phyloP scores from a whole-genome alignment of 495 filamentous ascomycete species.

The Schizothecium vesticola region DNA sequence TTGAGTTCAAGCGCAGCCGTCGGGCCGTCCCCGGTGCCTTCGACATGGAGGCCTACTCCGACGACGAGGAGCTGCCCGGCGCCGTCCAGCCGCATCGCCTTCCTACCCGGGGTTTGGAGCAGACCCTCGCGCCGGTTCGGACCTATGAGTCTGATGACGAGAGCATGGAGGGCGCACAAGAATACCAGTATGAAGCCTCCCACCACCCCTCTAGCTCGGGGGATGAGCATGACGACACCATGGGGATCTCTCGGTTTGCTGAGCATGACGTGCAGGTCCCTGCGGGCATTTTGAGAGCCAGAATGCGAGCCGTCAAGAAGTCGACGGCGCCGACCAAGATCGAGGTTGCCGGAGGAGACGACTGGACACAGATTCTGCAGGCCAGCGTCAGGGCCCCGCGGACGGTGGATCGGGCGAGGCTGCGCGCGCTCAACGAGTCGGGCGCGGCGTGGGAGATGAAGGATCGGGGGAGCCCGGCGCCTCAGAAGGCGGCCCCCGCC shows the following conservation, averaged over 20 bases:
- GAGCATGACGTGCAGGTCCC: slow-evolving; percentile 41
- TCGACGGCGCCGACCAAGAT: slow-evolving; percentile 56
- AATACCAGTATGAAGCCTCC: slow-evolving; percentile 33
- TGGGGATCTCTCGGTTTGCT: slow-evolving; percentile 28
- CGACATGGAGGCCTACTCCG: slow-evolving; percentile 50
- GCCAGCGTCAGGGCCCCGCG: slow-evolving; percentile 88
- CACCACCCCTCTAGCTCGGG: slow-evolving; percentile 25
- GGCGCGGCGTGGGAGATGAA: slow-evolving; percentile 32
- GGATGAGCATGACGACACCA: slow-evolving; percentile 46
- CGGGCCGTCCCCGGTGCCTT: slow-evolving; percentile 75
- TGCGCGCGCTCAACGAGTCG: slow-evolving; percentile 46
- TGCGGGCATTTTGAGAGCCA: slow-evolving; percentile 49
- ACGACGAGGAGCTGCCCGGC: slow-evolving; percentile 37
- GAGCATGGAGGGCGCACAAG: slow-evolving; percentile 60
- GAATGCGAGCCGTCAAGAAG: slow-evolving; percentile 51
- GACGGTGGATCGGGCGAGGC: slow-evolving; percentile 59
- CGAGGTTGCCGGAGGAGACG: slow-evolving; percentile 51
- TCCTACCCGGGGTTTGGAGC: slow-evolving; percentile 84
- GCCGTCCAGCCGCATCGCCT: slow-evolving; percentile 62
- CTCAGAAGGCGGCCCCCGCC: slow-evolving; percentile 32
- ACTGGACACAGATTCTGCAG: slow-evolving; percentile 89
- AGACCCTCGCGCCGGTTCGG: slow-evolving; percentile 60
- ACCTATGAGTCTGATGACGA: slow-evolving; percentile 52
- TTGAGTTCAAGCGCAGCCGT: slow-evolving; percentile 67
- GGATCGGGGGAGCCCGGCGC: slow-evolving; percentile 32